phyloP scores from a whole-genome alignment of 306 rosid genomes.

The Oemleria cerasiformis region DNA sequence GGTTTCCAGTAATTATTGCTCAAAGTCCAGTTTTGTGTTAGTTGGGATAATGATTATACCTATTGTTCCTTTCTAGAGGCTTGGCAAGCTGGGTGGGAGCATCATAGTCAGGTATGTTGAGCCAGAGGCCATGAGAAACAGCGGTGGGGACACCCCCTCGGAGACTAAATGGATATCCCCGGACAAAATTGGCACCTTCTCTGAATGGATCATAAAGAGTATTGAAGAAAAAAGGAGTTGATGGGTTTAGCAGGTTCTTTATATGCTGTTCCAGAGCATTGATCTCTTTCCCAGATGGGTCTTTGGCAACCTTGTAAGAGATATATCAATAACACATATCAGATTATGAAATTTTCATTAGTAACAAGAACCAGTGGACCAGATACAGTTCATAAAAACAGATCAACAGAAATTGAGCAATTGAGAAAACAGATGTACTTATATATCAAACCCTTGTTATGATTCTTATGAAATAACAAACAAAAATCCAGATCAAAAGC shows the following conservation, averaged over 20 bases:
- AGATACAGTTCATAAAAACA: background rate
- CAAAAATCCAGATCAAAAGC: background rate
- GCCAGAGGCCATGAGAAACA: slow-evolving; percentile 89
- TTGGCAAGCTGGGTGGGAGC: slow-evolving; percentile 93
- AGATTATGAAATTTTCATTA: background rate
- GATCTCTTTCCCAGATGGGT: slow-evolving; percentile 70
- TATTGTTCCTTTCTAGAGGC: slow-evolving; percentile 78
- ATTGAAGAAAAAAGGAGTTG: slow-evolving; percentile 81
- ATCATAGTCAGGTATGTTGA: slow-evolving; percentile 85
- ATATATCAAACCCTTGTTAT: background rate
- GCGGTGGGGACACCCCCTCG: slow-evolving; percentile 73
- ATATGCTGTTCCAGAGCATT: slow-evolving; percentile 93
- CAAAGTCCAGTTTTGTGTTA: background rate
- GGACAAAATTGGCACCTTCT: slow-evolving; percentile 82
- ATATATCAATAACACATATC: background rate
- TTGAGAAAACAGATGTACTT: background rate
- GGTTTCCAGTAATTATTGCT: background rate
- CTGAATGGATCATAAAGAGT: slow-evolving; percentile 86
- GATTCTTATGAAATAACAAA: background rate
- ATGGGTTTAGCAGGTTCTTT: slow-evolving; percentile 62
- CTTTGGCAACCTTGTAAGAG: slow-evolving; percentile 65
- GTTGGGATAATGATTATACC: slow-evolving; percentile 29
- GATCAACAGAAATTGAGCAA: background rate
- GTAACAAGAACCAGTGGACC: background rate
- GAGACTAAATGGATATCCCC: slow-evolving; percentile 88